Conservation (phyloP, 129 eudicot species). For the Lactuca sativa region DNA sequence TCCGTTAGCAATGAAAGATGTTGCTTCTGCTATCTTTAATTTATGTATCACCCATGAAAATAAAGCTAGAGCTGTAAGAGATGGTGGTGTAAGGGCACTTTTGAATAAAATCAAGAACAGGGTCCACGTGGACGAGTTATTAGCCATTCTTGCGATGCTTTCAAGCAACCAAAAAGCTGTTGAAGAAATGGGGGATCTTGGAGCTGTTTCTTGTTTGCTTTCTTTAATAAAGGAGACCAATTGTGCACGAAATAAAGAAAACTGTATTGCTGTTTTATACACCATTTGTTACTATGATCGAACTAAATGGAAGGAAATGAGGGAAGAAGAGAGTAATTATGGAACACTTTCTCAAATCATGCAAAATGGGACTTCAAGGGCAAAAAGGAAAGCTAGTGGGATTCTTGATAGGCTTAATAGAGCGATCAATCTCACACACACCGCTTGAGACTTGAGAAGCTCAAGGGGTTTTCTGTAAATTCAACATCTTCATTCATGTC, state of each 20-base stretch:
- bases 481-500: conserved; percentile 34
- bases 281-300: conserved; percentile 76
- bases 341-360: conserved; percentile 78
- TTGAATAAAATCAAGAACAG: conserved; percentile 58
- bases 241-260: conserved; percentile 82
- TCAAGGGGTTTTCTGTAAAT: conserved; percentile 53
- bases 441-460: conserved; percentile 51
- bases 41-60: conserved; percentile 82
- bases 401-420: conserved; percentile 83
- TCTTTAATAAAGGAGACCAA: conserved; percentile 63
- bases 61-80: conserved; percentile 80
- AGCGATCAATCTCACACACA: conserved; percentile 70
- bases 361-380: conserved; percentile 90
- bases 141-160: conserved; percentile 91
- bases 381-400: conserved; percentile 88
- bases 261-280: conserved; percentile 68
- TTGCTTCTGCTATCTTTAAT: conserved; percentile 86
- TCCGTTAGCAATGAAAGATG: conserved; percentile 82
- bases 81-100: conserved; percentile 73
- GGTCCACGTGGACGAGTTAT: conserved; percentile 67
- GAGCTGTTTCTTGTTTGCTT: conserved; percentile 69
- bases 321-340: conserved; percentile 69
- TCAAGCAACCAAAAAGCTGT: conserved; percentile 75
- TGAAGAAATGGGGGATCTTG: conserved; percentile 84
- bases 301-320: conserved; percentile 75